Conservation (phyloP, 768 basidiomycete genomes). For the Daedaleopsis nitida region DNA sequence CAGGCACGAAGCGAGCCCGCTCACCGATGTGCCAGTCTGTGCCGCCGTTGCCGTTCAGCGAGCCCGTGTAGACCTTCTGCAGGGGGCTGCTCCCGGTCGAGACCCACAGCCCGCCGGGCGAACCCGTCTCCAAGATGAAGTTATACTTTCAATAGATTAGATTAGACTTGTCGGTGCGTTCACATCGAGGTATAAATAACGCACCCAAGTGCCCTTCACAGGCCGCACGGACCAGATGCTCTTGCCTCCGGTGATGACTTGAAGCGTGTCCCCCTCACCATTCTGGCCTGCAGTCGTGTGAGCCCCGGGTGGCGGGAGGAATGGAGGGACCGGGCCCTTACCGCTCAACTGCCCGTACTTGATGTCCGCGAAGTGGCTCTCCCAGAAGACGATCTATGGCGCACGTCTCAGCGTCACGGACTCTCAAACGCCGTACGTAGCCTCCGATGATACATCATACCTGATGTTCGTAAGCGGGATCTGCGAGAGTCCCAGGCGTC, state of each 20-base stretch:
- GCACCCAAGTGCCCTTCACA: slow-evolving; percentile 26
- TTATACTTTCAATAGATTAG: slow-evolving; percentile 15
- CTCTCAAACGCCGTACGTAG: neutral
- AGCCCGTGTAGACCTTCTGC: slow-evolving; percentile 24
- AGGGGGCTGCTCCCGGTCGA: slow-evolving; percentile 24
- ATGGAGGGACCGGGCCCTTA: slow-evolving; percentile 1
- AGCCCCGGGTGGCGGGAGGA: neutral
- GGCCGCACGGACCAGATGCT: slow-evolving; percentile 27
- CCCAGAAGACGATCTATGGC: slow-evolving; percentile 26
- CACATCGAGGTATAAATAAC: neutral
- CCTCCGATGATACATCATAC: neutral
- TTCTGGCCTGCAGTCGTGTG: slow-evolving; percentile 17
- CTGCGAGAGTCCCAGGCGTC: neutral
- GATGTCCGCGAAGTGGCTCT: slow-evolving; percentile 27
- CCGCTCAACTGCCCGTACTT: slow-evolving; percentile 24
- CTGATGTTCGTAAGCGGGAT: slow-evolving; percentile 26
- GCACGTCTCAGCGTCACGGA: neutral
- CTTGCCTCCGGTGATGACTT: slow-evolving; percentile 27
- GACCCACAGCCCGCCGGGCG: slow-evolving; percentile 29
- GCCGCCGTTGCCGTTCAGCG: slow-evolving; percentile 23
- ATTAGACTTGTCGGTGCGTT: neutral
- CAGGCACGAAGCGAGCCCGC: neutral
- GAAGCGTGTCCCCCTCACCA: slow-evolving; percentile 24
- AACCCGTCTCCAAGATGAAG: slow-evolving; percentile 25
- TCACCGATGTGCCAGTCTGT: slow-evolving; percentile 27